These are phyloP conservation scores for Perilla frutescens DNA, from an alignment of 257 asterid genomes.

Conservation along the genomic window DNA sequence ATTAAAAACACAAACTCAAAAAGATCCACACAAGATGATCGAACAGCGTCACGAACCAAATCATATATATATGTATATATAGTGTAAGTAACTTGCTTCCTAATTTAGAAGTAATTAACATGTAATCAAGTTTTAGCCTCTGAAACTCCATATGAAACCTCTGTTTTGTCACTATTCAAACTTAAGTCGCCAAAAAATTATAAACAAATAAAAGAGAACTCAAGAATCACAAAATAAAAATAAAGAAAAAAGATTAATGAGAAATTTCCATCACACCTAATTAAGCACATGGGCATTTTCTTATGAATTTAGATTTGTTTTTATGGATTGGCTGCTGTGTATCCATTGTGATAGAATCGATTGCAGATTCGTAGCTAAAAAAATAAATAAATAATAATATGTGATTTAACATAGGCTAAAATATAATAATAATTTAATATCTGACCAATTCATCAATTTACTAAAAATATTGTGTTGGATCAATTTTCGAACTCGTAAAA, in stretches of 20 bases:
- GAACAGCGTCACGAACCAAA: too few relatives aligned
- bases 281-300: not conserved
- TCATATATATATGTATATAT: too few relatives aligned
- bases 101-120: not conserved
- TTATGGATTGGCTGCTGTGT: too few relatives aligned
- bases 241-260: not conserved
- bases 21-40: too few relatives aligned
- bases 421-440: too few relatives aligned
- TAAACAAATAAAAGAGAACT: not conserved
- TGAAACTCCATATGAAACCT: not conserved
- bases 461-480: too few relatives aligned
- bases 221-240: not conserved
- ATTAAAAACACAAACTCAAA: too few relatives aligned
- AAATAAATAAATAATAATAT: too few relatives aligned
- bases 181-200: not conserved
- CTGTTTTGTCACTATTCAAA: conserved; percentile 13
- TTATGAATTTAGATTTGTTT: not conserved
- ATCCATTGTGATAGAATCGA: too few relatives aligned
- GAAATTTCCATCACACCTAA: not conserved
- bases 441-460: too few relatives aligned
- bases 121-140: not conserved
- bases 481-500: too few relatives aligned
- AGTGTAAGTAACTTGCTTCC: not conserved
- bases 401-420: too few relatives aligned
- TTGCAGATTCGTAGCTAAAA: not conserved